Base-by-base conservation (phyloP, 176 grass and related monocot genomes). In the Juncus inflexus region DNA sequence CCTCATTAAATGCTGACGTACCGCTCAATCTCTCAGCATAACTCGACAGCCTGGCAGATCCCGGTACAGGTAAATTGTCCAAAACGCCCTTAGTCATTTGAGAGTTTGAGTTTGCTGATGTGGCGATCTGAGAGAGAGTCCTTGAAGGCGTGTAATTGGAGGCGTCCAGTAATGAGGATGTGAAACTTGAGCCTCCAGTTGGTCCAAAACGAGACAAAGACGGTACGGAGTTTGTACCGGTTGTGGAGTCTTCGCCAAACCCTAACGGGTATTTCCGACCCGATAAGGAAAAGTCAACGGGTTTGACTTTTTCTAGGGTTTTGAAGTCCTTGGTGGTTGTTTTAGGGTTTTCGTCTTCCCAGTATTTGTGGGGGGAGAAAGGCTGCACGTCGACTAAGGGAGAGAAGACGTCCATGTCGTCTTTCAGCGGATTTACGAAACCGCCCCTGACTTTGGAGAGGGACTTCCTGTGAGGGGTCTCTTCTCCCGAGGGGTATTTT, bases 361-460 rank as follows among this genome's bases (percentile, higher is more conserved):
- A 99, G 85, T 67, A 89, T 69, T 72, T 86, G 63, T 78, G 62
- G 58, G 79, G 90, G 57, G 94, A 99, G 40, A 88, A 89, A 83
- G 94, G 89, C 58, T 99, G 94, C 47, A 92, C 89, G 74, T 92
- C 94, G 69, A 99, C 89, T 67, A 99, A 83, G 12, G 94, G 94
- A 77, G 94, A 99, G 83, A 92, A 99, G 12, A 99, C 94, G 82
- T 92, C 94, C 94, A 99, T 99, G 69, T 99, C 94, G 84, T 99
- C 89, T 78, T 92, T 99, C 28, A 90, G 50, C 9, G 43, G 9
- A 47, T 47, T 47, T 47, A 47, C 43, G 9, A 47, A 47, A 47
- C 43, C 9, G 43, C 43, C 43, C 43, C 9, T 47, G 43, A 47
- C 43, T 47, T 47, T 76, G 68, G 84, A 77, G 81, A 86, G 74